phyloP scores from a whole-genome alignment of 352 stramenopile genomes.

The Globisporangium spinosum region DNA sequence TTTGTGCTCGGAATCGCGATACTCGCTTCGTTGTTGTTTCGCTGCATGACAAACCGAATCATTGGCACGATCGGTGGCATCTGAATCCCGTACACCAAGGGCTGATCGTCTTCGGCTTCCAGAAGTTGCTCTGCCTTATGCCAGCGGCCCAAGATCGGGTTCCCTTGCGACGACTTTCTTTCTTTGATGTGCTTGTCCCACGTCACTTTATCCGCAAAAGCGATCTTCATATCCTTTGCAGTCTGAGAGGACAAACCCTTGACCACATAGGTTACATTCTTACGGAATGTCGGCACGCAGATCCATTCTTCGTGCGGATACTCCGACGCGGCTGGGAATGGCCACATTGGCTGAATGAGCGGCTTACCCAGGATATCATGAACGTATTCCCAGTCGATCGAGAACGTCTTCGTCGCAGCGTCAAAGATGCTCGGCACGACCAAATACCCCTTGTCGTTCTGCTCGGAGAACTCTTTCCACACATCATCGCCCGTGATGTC shows the following conservation, averaged over 20 bases:
- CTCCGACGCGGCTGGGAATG: conserved; percentile 29
- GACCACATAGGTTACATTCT: conserved; percentile 72
- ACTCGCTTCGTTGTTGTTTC: conserved; percentile 57
- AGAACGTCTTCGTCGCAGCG: not conserved
- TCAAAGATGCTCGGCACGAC: conserved; percentile 51
- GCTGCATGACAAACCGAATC: conserved; percentile 80
- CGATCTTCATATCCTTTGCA: conserved; percentile 40
- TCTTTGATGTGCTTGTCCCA: conserved; percentile 61
- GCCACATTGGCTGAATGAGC: conserved; percentile 69
- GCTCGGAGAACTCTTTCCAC: conserved; percentile 80
- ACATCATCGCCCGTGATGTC: conserved; percentile 53
- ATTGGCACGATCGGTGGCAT: conserved; percentile 73
- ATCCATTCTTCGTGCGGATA: conserved; percentile 54
- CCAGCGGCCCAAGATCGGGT: conserved; percentile 79
- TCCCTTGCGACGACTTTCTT: conserved; percentile 56
- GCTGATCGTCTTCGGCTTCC: conserved; percentile 50
- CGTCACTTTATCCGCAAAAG: conserved; percentile 40
- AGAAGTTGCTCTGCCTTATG: conserved; percentile 59
- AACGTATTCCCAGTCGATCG: conserved; percentile 69
- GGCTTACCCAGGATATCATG: conserved; percentile 55
- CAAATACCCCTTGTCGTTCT: conserved; percentile 88
- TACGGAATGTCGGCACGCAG: conserved; percentile 60
- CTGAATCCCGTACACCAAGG: conserved; percentile 67
- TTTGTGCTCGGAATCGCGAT: conserved; percentile 53
- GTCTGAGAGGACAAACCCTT: conserved; percentile 37